These are phyloP conservation scores for Quercus parvula DNA, from an alignment of 306 rosid genomes.

Conservation along the genomic window DNA sequence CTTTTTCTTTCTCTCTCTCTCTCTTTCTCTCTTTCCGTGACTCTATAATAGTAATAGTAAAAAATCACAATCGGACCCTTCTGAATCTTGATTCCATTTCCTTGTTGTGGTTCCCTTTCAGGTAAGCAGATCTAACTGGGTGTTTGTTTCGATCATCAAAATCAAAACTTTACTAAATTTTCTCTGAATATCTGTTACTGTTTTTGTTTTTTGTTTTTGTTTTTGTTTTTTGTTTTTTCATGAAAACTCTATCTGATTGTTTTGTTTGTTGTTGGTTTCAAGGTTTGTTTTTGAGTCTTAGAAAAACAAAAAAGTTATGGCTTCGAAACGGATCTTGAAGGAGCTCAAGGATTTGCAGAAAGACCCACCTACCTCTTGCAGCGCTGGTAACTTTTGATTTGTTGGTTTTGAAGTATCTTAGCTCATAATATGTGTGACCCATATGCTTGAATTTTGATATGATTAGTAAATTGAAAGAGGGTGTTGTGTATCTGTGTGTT, in stretches of 20 bases:
- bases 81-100: not conserved
- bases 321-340: slow-evolving; percentile 81
- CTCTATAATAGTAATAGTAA: slow-evolving; percentile 9
- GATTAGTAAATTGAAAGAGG: no score
- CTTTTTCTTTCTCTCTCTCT: not conserved
- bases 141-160: not conserved
- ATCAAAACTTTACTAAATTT: not conserved
- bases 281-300: no score
- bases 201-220: not conserved
- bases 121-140: not conserved
- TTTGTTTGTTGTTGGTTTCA: not conserved
- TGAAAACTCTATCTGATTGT: slow-evolving; percentile 1
- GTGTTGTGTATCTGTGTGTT: no score
- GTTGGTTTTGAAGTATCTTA: not conserved
- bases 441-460: no score
- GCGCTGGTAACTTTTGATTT: slow-evolving; percentile 54
- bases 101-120: not conserved
- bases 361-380: slow-evolving; percentile 84
- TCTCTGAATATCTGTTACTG: slow-evolving; percentile 29
- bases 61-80: not conserved
- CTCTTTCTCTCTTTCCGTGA: not conserved
- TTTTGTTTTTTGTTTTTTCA: not conserved
- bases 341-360: slow-evolving; percentile 95
- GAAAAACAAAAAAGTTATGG: slow-evolving; percentile 33
- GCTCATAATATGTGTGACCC: not conserved